Evolutionary conservation across 192 early-diverging fungal genomes (phyloP), one percentile per base, ranked within the genome.

Genomic region (Coemansia sp.): DNA sequence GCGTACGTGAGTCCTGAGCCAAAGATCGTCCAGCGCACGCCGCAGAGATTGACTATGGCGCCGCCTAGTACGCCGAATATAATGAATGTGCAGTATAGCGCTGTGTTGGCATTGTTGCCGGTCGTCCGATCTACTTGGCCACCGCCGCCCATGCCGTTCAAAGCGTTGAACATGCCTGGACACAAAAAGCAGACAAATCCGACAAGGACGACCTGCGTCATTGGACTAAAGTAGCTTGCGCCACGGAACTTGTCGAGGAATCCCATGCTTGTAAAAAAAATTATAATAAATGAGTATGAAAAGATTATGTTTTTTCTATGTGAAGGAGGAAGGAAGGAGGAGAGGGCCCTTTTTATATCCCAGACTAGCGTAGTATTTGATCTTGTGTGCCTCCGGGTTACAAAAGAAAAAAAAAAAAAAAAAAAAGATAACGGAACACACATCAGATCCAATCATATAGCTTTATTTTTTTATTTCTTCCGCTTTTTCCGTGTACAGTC

Each of bases 81-180:
- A 49, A 90, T 86, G 67, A 93, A 93, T 68, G 87, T 88, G 61
- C 89, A 84, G 73, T 90, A 89, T 8, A 93, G 86, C 32, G 92
- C 90, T 43, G 89, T 89, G 74, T 88, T 88, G 74, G 88, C 91
- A 52, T 91, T 85, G 70, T 89, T 85, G 53, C 84, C 87, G 32
- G 85, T 85, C 14, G 74, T 82, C 43, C 82, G 77, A 70, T 80
- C 74, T 37, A 86, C 69, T 59, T 87, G 86, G 52, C 91, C 90
- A 49, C 80, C 88, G 67, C 88, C 90, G 58, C 89, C 89, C 73
- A 89, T 80, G 4, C 85, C 74, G 75, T 78, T 78, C 11, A 90
- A 78, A 23, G 89, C 87, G 50, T 90, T 90, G 60, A 88, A 92
- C 89, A 91, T 91, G 70, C 90, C 90, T 8, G 90, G 90, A 66